Evolutionary conservation across 2,329 filamentous ascomycete genomes (phyloP).

Genomic region (Exophiala xenobiotica): DNA sequence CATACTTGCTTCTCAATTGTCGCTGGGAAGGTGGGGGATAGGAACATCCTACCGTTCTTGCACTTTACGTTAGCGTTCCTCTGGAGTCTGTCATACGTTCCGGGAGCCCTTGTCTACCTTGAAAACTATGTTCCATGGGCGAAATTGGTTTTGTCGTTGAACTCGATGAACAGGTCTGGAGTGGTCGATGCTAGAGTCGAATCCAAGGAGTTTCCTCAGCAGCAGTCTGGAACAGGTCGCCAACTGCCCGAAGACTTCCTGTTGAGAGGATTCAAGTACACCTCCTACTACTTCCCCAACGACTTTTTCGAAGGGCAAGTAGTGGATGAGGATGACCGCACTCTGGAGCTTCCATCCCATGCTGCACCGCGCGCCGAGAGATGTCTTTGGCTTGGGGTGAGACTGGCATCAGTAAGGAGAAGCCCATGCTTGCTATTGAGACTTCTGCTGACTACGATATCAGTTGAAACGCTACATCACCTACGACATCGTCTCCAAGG

Average conservation of each 20-base stretch:
- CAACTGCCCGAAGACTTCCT: conserved; percentile 61
- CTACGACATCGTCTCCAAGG: conserved; percentile 35
- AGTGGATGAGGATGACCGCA: conserved; percentile 56
- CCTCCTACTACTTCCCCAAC: conserved; percentile 49
- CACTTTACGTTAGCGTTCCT: conserved; percentile 58
- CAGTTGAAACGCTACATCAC: conserved; percentile 40
- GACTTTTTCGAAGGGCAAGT: conserved; percentile 52
- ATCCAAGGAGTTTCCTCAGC: conserved; percentile 42
- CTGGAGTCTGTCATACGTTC: conserved; percentile 42
- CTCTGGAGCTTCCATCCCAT: conserved; percentile 51
- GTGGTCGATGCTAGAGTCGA: conserved; percentile 39
- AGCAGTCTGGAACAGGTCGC: conserved; percentile 40
- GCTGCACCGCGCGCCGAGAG: conserved; percentile 50
- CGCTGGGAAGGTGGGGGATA: conserved; percentile 50
- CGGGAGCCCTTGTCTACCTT: conserved; percentile 40
- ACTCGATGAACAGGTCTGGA: conserved; percentile 48
- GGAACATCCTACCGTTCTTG: conserved; percentile 54
- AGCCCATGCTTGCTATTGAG: not conserved
- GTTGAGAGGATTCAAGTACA: conserved; percentile 57
- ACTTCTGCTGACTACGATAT: conserved; percentile 17
- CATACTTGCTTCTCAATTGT: conserved; percentile 45
- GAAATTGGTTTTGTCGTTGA: conserved; percentile 53
- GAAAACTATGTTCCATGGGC: conserved; percentile 52
- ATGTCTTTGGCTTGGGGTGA: conserved; percentile 51
- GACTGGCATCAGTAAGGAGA: conserved; percentile 43